phyloP scores from a whole-genome alignment of 1,284 basidiomycete species.

The Apiotrichum sp. region DNA sequence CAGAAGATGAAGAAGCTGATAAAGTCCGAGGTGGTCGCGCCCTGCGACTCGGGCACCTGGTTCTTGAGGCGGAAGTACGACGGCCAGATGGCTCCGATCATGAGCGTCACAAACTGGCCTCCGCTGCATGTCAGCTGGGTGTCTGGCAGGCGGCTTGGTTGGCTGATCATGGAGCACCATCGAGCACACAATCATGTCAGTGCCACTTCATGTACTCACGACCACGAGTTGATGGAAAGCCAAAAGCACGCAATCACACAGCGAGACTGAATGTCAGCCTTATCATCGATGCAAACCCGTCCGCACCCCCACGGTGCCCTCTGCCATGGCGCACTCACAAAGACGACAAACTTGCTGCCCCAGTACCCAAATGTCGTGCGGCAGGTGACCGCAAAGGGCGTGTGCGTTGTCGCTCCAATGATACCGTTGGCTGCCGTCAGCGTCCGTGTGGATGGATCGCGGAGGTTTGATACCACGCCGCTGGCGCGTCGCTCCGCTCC shows the following conservation, averaged over 20 bases:
- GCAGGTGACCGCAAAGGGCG: conserved; percentile 65
- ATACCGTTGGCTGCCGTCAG: conserved; percentile 54
- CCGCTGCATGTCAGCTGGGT: conserved; percentile 3
- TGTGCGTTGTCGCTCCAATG: conserved; percentile 62
- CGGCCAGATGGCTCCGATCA: conserved; percentile 74
- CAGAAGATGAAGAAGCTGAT: conserved; percentile 70
- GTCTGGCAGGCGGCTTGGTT: no score
- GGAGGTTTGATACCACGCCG: no score
- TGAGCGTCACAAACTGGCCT: conserved; percentile 47
- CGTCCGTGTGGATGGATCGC: no score
- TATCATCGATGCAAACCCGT: neutral
- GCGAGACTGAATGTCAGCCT: conserved; percentile 51
- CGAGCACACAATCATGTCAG: conserved; percentile 2
- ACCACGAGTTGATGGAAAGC: conserved; percentile 61
- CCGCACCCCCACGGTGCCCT: no score
- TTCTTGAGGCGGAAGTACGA: conserved; percentile 60
- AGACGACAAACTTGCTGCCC: conserved; percentile 49
- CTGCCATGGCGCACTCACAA: conserved; percentile 8
- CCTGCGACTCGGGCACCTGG: conserved; percentile 54
- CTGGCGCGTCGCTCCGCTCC: no score
- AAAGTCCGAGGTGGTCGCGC: conserved; percentile 59
- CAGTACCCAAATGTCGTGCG: conserved; percentile 73
- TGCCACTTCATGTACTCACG: neutral
- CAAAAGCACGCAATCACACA: conserved; percentile 71
- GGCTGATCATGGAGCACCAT: neutral